phyloP scores from a whole-genome alignment of 1,284 basidiomycete species.

The Sanguinoderma infundibulare region DNA sequence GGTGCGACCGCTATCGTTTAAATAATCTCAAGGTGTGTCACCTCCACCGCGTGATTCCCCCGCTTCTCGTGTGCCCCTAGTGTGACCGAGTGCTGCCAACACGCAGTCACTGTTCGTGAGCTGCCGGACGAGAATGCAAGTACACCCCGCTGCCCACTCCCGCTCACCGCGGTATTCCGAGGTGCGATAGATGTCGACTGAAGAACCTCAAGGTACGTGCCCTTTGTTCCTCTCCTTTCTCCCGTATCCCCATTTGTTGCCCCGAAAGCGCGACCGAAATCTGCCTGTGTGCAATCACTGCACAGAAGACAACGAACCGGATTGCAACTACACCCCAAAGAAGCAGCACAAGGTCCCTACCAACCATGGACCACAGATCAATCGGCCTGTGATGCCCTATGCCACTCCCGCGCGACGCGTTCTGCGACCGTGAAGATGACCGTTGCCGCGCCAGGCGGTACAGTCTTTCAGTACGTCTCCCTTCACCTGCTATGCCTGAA shows the following conservation, averaged over 20 bases:
- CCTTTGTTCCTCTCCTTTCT: background rate
- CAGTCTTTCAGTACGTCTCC: no score
- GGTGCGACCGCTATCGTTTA: conserved; percentile 71
- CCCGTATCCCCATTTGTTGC: conserved; percentile 7
- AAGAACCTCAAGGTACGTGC: conserved; percentile 65
- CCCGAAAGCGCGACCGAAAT: conserved; percentile 64
- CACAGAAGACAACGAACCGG: conserved; percentile 48
- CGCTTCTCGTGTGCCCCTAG: conserved; percentile 37
- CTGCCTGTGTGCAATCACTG: conserved; percentile 74
- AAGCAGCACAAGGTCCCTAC: conserved; percentile 60
- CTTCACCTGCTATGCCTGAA: no score
- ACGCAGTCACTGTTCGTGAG: conserved; percentile 77
- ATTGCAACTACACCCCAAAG: conserved; percentile 73
- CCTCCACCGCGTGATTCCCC: background rate
- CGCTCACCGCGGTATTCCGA: conserved; percentile 73
- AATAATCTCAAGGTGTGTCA: conserved; percentile 68
- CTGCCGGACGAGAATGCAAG: conserved; percentile 62
- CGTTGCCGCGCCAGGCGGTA: no score
- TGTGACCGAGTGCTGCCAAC: conserved; percentile 71
- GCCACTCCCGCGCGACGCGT: conserved; percentile 61
- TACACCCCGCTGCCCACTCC: conserved; percentile 76
- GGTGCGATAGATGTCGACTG: conserved; percentile 69
- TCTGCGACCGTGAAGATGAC: conserved; percentile 54
- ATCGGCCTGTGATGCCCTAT: conserved; percentile 45
- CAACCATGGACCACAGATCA: conserved; percentile 45